phyloP scores from a whole-genome alignment of 208 protist genomes.

The Leishmania turanica region DNA sequence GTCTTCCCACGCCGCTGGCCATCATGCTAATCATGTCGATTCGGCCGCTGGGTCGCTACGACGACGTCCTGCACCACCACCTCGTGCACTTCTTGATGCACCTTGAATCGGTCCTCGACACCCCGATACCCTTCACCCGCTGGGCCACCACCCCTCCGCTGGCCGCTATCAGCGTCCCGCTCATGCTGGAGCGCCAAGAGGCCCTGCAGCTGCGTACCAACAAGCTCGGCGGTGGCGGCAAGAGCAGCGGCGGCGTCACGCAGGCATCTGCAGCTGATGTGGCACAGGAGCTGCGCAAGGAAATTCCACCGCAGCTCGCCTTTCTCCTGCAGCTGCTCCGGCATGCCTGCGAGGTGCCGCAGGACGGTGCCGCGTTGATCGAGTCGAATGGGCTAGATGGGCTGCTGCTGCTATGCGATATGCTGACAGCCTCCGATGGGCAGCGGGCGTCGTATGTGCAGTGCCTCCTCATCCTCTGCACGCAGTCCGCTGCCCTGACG shows the following conservation, averaged over 20 bases:
- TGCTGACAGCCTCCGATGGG: conserved; percentile 60
- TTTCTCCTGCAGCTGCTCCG: conserved; percentile 63
- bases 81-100: conserved; percentile 69
- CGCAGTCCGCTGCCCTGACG: conserved; percentile 52
- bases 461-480: conserved; percentile 48
- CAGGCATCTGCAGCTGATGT: conserved; percentile 54
- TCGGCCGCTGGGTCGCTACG: conserved; percentile 49
- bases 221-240: conserved; percentile 1
- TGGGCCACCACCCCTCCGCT: conserved; percentile 73
- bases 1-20: conserved; percentile 74
- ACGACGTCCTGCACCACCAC: conserved; percentile 76
- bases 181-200: conserved; percentile 85
- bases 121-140: conserved; percentile 60
- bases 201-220: conserved; percentile 35
- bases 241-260: conserved; percentile 20
- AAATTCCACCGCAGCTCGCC: conserved; percentile 64
- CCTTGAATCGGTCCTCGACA: conserved; percentile 44
- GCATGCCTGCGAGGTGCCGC: conserved; percentile 64
- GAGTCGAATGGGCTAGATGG: conserved; percentile 52
- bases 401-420: conserved; percentile 63
- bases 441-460: conserved; percentile 51
- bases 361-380: conserved; percentile 71
- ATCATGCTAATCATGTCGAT: conserved; percentile 66
- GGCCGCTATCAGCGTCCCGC: conserved; percentile 58
- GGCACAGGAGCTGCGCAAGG: conserved; percentile 47